Base-by-base conservation (phyloP, 2,329 filamentous ascomycete genomes). In the Paecilomyces dactylethromorphus region DNA sequence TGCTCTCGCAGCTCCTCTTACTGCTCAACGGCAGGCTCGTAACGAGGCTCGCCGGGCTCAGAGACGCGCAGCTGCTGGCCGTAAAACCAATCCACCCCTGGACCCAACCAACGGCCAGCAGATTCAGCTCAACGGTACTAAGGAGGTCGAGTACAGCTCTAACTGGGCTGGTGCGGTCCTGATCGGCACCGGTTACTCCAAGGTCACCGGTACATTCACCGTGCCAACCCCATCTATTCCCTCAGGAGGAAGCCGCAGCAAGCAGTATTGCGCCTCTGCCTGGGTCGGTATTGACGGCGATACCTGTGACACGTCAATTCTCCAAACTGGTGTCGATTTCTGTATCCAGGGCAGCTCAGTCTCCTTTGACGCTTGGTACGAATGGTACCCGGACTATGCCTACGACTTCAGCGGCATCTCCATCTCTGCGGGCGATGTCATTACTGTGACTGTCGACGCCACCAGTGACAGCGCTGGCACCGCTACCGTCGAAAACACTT, bases 261-360 rank as follows among this genome's bases (percentile, higher is more conserved):
- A n/a, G 15, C 6, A 45, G 71, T 79, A 80, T 65, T 77, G 77
- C 45, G 79, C 79, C 22, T 79, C 80, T 2, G 81, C 81, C 3
- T 85, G 82, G 83, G 82, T 85, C 11, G 82, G 83, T 33, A 84
- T 86, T 55, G 83, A 85, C 60, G 83, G 83, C n/a, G 81, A 84
- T 63, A 82, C 80, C 6, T 84, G 79, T 69, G 62, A 62, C 21
- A 77, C 71, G 6, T 79, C 81, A 10, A 83, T 84, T 56, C 71
- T 85, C 2, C 82, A 84, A 69, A 81, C 81, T 3, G 83, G 83
- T 53, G 68, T 85, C 53, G 82, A 84, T 68, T 83, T 84, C 69
- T 79, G 76, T 54, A 69, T 81, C 31, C 64, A 75, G 49, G 74
- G 71, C 2, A 69, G 69, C 21, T 61, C 66, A 0, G 75, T 78